A percentile compares a stretch with the other conserved stretches of the same genome.
These are phyloP conservation scores for Drechslerella stenobrocha DNA, from an alignment of 2,329 filamentous ascomycete genomes.

Conservation along the genomic window DNA sequence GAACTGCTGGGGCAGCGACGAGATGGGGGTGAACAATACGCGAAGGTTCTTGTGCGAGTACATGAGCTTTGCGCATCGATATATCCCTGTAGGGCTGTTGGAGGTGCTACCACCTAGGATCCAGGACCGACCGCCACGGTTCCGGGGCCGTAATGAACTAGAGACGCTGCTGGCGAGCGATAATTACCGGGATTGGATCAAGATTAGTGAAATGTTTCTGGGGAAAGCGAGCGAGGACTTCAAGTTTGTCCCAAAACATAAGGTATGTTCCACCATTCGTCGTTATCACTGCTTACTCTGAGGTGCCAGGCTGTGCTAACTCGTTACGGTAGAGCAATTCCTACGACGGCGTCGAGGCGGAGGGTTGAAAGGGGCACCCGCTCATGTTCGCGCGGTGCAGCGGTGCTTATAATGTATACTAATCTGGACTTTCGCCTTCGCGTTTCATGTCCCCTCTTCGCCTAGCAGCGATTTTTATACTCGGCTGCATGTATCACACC, in stretches of 20 bases:
- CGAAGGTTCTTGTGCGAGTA: slow-evolving; percentile 92
- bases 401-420: not conserved
- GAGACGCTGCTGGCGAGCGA: slow-evolving; percentile 89
- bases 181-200: slow-evolving; percentile 98
- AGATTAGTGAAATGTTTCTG: slow-evolving; percentile 98
- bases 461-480: too few relatives aligned
- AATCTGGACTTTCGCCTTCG: too few relatives aligned
- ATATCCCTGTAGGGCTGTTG: slow-evolving; percentile 84
- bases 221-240: slow-evolving; percentile 88
- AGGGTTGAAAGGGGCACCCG: slow-evolving; percentile 22
- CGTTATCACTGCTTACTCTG: not conserved
- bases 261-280: slow-evolving; percentile 63
- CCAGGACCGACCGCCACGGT: slow-evolving; percentile 85
- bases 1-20: slow-evolving; percentile 93
- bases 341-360: slow-evolving; percentile 43
- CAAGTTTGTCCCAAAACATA: slow-evolving; percentile 96
- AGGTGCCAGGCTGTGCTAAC: slow-evolving; percentile 14
- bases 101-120: slow-evolving; percentile 85
- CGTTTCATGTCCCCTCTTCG: too few relatives aligned
- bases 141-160: slow-evolving; percentile 80
- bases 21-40: slow-evolving; percentile 87
- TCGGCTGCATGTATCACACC: too few relatives aligned
- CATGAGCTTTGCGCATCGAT: slow-evolving; percentile 89
- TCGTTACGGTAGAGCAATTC: slow-evolving; percentile 36
- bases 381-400: too few relatives aligned